Evolutionary conservation across 306 rosid species (phyloP).

Genomic region (Castanea sativa): DNA sequence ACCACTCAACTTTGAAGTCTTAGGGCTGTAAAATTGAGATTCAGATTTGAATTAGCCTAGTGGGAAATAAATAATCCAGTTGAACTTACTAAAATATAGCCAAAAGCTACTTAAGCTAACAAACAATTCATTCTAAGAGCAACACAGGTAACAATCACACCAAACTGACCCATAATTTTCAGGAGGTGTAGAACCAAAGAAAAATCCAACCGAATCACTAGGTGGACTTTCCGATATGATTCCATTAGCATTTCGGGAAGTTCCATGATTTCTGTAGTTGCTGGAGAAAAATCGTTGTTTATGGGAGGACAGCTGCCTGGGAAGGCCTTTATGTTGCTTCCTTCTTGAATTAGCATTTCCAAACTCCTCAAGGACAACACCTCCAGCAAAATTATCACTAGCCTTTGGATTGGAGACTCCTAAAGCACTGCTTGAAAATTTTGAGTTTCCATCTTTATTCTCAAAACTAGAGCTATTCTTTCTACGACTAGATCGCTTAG

Average conservation of each 20-base stretch:
- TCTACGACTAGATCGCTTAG: conserved; percentile 59
- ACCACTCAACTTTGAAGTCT: conserved; percentile 73
- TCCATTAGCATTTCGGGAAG: conserved; percentile 62
- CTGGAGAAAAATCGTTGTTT: conserved; percentile 84
- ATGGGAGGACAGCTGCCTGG: conserved; percentile 63
- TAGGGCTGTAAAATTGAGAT: conserved; percentile 51
- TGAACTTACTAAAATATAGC: conserved; percentile 9
- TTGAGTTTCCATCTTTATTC: conserved; percentile 57
- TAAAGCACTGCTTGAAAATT: conserved; percentile 40
- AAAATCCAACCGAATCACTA: conserved; percentile 89
- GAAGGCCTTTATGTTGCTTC: conserved; percentile 59
- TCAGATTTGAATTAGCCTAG: conserved; percentile 27
- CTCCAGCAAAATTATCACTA: conserved; percentile 44
- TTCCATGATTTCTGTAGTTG: conserved; percentile 77
- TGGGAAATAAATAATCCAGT: conserved; percentile 4
- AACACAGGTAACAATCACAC: conserved; percentile 27
- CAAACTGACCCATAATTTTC: conserved; percentile 81
- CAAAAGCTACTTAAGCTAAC: background rate
- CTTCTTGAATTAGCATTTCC: conserved; percentile 60
- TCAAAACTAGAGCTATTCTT: conserved; percentile 49
- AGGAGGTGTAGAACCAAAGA: conserved; percentile 94
- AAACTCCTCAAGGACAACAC: conserved; percentile 49
- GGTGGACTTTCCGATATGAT: conserved; percentile 92
- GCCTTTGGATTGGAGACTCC: conserved; percentile 59
- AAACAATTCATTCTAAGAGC: conserved; percentile 11